phyloP scores from a whole-genome alignment of 116 monocot genomes.

The Papilionanthe hybrid region DNA sequence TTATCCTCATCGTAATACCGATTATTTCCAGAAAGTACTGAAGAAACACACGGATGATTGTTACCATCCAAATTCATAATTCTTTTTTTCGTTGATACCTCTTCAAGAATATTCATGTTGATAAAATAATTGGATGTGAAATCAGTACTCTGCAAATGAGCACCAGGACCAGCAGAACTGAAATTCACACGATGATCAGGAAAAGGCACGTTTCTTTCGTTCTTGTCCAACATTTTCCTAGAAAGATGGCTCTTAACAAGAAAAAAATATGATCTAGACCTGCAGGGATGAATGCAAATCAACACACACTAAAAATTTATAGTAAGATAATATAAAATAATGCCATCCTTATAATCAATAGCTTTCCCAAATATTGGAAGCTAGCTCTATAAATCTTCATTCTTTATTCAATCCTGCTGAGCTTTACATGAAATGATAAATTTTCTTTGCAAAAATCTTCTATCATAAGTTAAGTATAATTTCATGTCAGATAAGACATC shows the following conservation, averaged over 20 bases:
- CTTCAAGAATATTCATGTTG: conserved; percentile 7
- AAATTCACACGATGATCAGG: conserved; percentile 15
- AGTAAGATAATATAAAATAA: background rate
- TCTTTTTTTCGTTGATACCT: conserved; percentile 30
- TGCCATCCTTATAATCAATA: background rate
- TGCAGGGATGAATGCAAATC: background rate
- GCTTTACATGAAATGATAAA: background rate
- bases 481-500: background rate
- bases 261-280: conserved; percentile 1
- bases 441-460: background rate
- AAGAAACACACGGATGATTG: conserved; percentile 1
- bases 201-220: conserved; percentile 8
- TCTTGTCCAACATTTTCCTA: conserved; percentile 16
- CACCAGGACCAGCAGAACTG: conserved; percentile 3
- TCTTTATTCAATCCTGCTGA: background rate
- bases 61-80: conserved; percentile 4
- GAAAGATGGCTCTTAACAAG: background rate
- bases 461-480: background rate
- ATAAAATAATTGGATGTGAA: conserved; percentile 5
- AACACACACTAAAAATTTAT: background rate
- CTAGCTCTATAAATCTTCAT: background rate
- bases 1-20: conserved; percentile 15
- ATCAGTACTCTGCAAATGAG: conserved; percentile 7
- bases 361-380: background rate
- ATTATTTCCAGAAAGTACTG: conserved; percentile 9